Conservation (phyloP, 2,329 filamentous ascomycete genomes). For the Stachybotrys chartarum region DNA sequence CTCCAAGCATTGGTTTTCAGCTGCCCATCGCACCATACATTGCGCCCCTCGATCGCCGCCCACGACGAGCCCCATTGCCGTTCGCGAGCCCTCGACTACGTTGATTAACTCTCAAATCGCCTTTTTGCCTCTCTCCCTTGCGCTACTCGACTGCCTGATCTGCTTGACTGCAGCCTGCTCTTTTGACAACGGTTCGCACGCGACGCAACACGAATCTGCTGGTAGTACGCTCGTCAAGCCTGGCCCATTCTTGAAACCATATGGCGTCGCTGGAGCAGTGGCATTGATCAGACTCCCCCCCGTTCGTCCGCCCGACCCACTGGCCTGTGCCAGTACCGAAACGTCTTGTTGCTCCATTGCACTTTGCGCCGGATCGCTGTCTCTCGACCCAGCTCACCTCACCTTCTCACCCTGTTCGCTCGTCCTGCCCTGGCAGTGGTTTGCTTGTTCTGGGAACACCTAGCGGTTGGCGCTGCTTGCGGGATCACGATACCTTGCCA, state of each 20-base stretch:
- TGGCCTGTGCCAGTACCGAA: neutral
- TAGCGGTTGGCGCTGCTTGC: neutral
- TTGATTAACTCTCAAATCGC: too few species aligned
- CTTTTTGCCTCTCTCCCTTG: too few species aligned
- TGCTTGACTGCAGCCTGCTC: too few species aligned
- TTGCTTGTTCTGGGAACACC: neutral
- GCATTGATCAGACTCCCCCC: neutral
- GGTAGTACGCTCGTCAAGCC: neutral
- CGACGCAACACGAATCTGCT: neutral
- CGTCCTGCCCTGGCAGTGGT: neutral
- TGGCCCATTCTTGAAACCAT: neutral
- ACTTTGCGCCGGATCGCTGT: neutral
- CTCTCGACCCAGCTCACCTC: neutral
- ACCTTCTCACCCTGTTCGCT: neutral
- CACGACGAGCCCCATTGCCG: neutral
- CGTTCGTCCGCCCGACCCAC: neutral
- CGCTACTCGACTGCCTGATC: too few species aligned
- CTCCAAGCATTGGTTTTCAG: neutral
- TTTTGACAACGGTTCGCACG: too few species aligned
- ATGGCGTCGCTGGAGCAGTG: neutral
- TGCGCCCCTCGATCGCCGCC: neutral
- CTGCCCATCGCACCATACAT: neutral
- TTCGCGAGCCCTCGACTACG: neutral
- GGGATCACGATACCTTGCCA: conserved; percentile 11
- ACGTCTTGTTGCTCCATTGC: neutral